Percentiles rank a stretch among this genome's conserved stretches.
Evolutionary conservation across 2,329 filamentous ascomycete species (phyloP).

Genomic region (Neofusicoccum sp.): DNA sequence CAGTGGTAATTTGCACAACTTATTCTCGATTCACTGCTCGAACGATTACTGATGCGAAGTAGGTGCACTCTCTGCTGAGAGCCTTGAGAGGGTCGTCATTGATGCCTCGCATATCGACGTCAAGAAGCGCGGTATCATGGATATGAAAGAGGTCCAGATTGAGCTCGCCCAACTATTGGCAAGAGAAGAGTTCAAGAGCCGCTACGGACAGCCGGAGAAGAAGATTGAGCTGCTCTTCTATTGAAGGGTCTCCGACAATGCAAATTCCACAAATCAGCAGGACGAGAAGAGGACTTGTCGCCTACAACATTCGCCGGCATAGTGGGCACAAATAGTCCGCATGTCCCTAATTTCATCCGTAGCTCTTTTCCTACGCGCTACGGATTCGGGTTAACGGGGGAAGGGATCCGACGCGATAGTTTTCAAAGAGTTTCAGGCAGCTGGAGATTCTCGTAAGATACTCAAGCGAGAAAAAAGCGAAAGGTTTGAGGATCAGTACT

Average conservation of each 20-base stretch:
- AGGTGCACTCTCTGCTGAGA: constrained; percentile 70
- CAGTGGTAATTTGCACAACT: constrained; percentile 61
- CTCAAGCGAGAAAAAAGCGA: neutral
- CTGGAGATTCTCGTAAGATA: constrained; percentile 12
- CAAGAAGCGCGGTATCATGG: constrained; percentile 91
- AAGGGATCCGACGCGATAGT: constrained; percentile 5
- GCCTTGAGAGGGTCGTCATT: constrained; percentile 78
- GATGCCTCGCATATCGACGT: constrained; percentile 92
- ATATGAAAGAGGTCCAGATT: constrained; percentile 91
- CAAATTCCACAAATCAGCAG: neutral
- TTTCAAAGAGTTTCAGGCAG: constrained; percentile 15
- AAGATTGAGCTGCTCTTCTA: constrained; percentile 23
- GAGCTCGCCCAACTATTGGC: constrained; percentile 77
- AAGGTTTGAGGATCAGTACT: constrained; percentile 10
- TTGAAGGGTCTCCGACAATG: constrained; percentile 8
- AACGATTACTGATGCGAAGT: constrained; percentile 23
- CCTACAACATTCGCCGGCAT: neutral
- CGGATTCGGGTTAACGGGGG: neutral
- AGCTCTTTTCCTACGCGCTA: constrained; percentile 1
- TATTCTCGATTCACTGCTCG: neutral
- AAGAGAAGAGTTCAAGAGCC: constrained; percentile 68
- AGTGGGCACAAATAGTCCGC: neutral
- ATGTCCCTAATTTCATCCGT: neutral
- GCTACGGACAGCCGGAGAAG: constrained; percentile 54
- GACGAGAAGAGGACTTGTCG: neutral